A percentile compares a stretch with the other conserved stretches of the same genome.
Evolutionary conservation across 305 asterid species (phyloP).

Genomic region (Fraxinus xanthoxyloides): DNA sequence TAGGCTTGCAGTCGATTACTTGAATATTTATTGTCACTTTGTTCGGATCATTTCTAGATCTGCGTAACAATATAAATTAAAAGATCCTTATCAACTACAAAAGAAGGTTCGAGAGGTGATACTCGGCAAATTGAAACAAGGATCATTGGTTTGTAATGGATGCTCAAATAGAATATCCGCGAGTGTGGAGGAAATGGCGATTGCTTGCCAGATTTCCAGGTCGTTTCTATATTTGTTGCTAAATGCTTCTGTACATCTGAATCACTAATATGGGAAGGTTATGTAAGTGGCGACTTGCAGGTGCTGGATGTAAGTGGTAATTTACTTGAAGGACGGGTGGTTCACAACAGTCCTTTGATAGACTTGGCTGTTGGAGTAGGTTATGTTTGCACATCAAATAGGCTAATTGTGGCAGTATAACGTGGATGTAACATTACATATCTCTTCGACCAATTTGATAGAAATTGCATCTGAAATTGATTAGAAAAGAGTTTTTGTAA

Average conservation of each 20-base stretch:
- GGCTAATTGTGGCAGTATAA: neutral
- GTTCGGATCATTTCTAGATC: too few relatives aligned
- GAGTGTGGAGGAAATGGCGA: neutral
- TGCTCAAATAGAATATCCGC: neutral
- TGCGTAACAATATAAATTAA: too few relatives aligned
- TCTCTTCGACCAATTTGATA: neutral
- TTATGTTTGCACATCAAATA: neutral
- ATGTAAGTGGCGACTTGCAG: neutral
- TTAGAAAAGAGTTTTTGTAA: too few relatives aligned
- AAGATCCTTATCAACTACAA: too few relatives aligned
- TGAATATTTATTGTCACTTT: too few relatives aligned
- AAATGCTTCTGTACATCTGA: neutral
- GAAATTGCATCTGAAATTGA: neutral
- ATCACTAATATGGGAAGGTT: neutral
- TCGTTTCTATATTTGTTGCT: neutral
- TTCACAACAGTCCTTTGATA: neutral
- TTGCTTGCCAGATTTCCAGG: neutral
- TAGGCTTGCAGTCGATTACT: too few relatives aligned
- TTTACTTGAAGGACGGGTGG: neutral
- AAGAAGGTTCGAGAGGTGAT: too few relatives aligned
- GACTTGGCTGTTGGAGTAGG: neutral
- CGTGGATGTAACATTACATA: neutral
- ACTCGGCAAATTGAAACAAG: too few relatives aligned
- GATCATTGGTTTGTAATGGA: neutral
- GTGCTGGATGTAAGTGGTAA: neutral